Evolutionary conservation across 441 rosid species (phyloP).

Genomic region (Corymbia citriodora): DNA sequence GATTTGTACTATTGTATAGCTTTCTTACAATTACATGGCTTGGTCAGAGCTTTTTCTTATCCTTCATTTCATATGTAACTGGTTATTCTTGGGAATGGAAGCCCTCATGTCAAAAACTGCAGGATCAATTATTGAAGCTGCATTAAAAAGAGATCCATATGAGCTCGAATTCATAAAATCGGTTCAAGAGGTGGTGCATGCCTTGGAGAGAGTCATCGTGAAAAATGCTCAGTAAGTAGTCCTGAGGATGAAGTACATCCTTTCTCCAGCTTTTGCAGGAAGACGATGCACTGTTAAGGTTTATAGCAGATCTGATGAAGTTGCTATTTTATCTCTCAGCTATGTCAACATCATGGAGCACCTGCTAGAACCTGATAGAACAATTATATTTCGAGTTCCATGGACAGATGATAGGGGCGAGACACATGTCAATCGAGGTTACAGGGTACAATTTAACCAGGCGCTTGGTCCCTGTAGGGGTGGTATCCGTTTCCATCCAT

Average conservation of each 20-base stretch:
- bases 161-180: conserved; percentile 92
- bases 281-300: not conserved
- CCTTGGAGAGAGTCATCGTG: conserved; percentile 96
- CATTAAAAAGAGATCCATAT: conserved; percentile 90
- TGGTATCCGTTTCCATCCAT: conserved; percentile 94
- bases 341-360: conserved; percentile 97
- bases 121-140: conserved; percentile 94
- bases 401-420: conserved; percentile 99
- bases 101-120: conserved; percentile 99
- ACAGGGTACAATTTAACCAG: conserved; percentile 93
- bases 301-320: conserved; percentile 9
- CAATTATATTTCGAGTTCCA: conserved; percentile 91
- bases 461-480: conserved; percentile 99
- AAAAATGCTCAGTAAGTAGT: conserved; percentile 91
- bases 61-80: not conserved
- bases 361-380: conserved; percentile 89
- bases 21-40: not conserved
- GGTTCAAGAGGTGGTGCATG: conserved; percentile 95
- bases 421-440: conserved; percentile 93
- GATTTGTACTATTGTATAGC: not conserved
- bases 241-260: conserved; percentile 5
- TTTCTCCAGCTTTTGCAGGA: conserved; percentile 13
- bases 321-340: conserved; percentile 39
- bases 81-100: conserved; percentile 37
- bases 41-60: conserved; percentile 3